Evolutionary conservation across 2,329 filamentous ascomycete species (phyloP).

Genomic region (Colletotrichum trifolii): DNA sequence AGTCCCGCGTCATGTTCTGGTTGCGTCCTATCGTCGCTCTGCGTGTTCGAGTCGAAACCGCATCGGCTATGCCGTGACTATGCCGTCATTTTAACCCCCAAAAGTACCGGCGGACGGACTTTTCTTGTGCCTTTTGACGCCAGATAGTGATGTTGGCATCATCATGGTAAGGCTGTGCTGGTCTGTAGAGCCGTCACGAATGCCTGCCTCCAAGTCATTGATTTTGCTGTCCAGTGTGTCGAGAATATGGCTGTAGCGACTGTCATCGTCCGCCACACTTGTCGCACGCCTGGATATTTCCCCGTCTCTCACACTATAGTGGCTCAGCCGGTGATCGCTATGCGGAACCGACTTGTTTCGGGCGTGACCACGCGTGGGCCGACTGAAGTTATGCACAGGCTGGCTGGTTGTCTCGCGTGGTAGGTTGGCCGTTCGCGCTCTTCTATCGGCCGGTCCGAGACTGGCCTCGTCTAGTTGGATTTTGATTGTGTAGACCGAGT

Average conservation of each 20-base stretch:
- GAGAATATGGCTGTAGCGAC: constrained; percentile 20
- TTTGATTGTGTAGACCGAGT: constrained; percentile 36
- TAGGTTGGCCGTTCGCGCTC: constrained; percentile 9
- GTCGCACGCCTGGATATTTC: constrained; percentile 2
- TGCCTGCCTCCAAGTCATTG: constrained; percentile 9
- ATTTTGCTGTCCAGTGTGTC: constrained; percentile 21
- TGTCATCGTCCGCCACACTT: constrained; percentile 7
- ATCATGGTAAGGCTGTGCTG: constrained; percentile 6
- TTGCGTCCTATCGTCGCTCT: neutral
- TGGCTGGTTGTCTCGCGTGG: neutral
- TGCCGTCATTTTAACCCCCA: constrained; percentile 8
- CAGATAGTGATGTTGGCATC: constrained; percentile 2
- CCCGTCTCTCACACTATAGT: neutral
- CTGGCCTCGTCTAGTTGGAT: constrained; percentile 33
- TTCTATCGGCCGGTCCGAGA: constrained; percentile 25
- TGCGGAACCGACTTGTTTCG: constrained; percentile 17
- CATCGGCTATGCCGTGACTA: too few relatives aligned
- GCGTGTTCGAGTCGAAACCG: too few relatives aligned
- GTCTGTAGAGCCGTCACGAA: constrained; percentile 12
- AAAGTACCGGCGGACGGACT: constrained; percentile 23
- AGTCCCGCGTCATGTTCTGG: constrained; percentile 19
- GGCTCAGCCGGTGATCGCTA: constrained; percentile 14
- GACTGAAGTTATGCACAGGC: constrained; percentile 22
- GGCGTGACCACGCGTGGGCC: constrained; percentile 7
- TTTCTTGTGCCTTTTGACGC: constrained; percentile 16